Evolutionary conservation across 352 stramenopile species (phyloP).

Genomic region (Globisporangium cystogenes): DNA sequence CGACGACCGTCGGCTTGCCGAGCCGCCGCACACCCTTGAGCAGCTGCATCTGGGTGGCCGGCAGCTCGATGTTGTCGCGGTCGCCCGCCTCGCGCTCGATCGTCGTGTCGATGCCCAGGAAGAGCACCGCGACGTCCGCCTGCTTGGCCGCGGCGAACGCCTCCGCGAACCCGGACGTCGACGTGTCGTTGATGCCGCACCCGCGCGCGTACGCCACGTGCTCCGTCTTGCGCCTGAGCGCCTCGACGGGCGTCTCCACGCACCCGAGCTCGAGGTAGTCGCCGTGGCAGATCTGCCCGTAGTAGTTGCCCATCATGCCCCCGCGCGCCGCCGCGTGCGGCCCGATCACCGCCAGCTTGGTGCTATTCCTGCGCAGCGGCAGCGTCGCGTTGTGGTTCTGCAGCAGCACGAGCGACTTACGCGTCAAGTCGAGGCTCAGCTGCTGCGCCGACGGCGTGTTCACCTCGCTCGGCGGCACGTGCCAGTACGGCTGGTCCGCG

Average conservation of each 20-base stretch:
- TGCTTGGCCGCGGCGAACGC: slow-evolving; percentile 31
- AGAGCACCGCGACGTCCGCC: slow-evolving; percentile 63
- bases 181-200: slow-evolving; percentile 63
- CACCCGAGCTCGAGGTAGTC: slow-evolving; percentile 62
- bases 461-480: slow-evolving; percentile 64
- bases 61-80: slow-evolving; percentile 69
- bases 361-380: slow-evolving; percentile 42
- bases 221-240: slow-evolving; percentile 39
- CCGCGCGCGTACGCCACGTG: slow-evolving; percentile 30
- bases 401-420: slow-evolving; percentile 90
- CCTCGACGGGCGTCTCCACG: slow-evolving; percentile 66
- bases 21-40: slow-evolving; percentile 53
- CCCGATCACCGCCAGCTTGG: slow-evolving; percentile 70
- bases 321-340: slow-evolving; percentile 61
- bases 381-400: slow-evolving; percentile 84
- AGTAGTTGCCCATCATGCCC: slow-evolving; percentile 83
- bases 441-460: slow-evolving; percentile 54
- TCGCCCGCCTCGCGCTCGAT: slow-evolving; percentile 77
- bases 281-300: slow-evolving; percentile 77
- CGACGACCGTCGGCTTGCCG: slow-evolving; percentile 66
- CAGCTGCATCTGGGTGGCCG: slow-evolving; percentile 68
- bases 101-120: slow-evolving; percentile 75
- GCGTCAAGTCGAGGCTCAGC: slow-evolving; percentile 68
- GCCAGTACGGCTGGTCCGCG: slow-evolving; percentile 76
- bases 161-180: slow-evolving; percentile 40